These are phyloP conservation scores for Podospora pseudocomata DNA, from an alignment of 495 filamentous ascomycete species.

Conservation along the genomic window DNA sequence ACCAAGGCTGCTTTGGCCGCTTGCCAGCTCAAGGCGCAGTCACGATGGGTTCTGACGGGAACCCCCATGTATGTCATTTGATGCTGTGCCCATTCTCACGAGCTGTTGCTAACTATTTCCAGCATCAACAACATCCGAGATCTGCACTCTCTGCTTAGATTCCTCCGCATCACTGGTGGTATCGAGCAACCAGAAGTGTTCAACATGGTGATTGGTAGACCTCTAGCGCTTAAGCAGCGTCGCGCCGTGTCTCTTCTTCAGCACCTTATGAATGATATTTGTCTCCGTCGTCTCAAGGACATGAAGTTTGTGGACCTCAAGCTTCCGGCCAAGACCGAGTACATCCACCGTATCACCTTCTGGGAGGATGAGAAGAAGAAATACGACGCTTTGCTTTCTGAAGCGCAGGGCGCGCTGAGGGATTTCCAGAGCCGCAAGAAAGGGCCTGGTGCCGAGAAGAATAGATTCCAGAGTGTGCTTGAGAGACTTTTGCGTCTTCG, in stretches of 20 bases:
- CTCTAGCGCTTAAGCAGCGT: constrained; percentile 55
- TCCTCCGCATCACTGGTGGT: constrained; percentile 73
- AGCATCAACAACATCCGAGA: constrained; percentile 76
- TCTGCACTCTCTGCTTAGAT: constrained; percentile 75
- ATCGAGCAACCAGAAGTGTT: constrained; percentile 73
- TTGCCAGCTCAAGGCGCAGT: constrained; percentile 60
- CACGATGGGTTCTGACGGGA: constrained; percentile 79
- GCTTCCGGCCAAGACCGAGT: constrained; percentile 74
- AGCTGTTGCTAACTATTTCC: background rate
- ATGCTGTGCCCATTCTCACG: background rate
- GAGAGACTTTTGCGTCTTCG: constrained; percentile 81
- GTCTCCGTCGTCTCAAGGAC: constrained; percentile 78
- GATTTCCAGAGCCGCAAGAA: constrained; percentile 47
- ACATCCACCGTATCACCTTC: constrained; percentile 75
- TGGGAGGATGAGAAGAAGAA: constrained; percentile 70
- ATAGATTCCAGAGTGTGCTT: constrained; percentile 58
- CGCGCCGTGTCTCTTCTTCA: constrained; percentile 62
- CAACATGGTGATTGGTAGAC: constrained; percentile 68
- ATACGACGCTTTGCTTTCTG: constrained; percentile 71
- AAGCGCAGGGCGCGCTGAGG: constrained; percentile 70
- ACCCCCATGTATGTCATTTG: constrained; percentile 59
- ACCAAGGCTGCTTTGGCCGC: constrained; percentile 70
- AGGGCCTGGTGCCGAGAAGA: constrained; percentile 37
- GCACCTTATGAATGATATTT: constrained; percentile 75
- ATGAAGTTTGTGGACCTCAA: constrained; percentile 86